These are phyloP conservation scores for Argentina anserina DNA, from an alignment of 306 rosid species.

Conservation along the genomic window DNA sequence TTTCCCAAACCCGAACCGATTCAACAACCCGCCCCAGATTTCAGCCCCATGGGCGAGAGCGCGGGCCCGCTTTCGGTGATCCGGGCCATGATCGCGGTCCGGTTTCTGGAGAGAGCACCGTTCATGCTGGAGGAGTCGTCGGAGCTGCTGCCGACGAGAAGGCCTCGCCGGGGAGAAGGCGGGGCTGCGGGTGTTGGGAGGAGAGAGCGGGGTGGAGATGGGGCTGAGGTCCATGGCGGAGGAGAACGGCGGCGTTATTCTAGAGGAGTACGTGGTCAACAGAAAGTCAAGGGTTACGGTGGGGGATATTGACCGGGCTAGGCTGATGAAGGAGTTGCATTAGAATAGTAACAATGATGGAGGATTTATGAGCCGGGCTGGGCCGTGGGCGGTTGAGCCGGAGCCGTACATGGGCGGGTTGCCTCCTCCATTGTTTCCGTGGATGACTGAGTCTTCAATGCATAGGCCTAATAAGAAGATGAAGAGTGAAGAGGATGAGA, in stretches of 20 bases:
- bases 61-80: conserved; percentile 61
- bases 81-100: conserved; percentile 81
- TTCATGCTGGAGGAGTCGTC: conserved; percentile 84
- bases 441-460: conserved; percentile 58
- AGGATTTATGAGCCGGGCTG: neutral
- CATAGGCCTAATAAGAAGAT: conserved; percentile 51
- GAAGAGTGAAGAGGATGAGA: conserved; percentile 69
- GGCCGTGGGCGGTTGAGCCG: conserved; percentile 40
- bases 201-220: conserved; percentile 88
- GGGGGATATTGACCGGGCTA: conserved; percentile 60
- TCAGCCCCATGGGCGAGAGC: conserved; percentile 43
- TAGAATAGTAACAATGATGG: neutral
- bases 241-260: conserved; percentile 70
- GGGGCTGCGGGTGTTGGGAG: conserved; percentile 72
- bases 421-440: conserved; percentile 55
- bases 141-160: conserved; percentile 63
- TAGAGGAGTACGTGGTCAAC: conserved; percentile 90
- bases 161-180: conserved; percentile 56
- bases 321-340: conserved; percentile 58
- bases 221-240: conserved; percentile 87
- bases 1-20: conserved; percentile 21
- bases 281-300: conserved; percentile 89
- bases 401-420: conserved; percentile 53
- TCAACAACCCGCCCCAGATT: conserved; percentile 21
- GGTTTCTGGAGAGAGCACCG: conserved; percentile 71